Evolutionary conservation across 2,329 filamentous ascomycete species (phyloP).

Genomic region (Ustilaginoidea virens): DNA sequence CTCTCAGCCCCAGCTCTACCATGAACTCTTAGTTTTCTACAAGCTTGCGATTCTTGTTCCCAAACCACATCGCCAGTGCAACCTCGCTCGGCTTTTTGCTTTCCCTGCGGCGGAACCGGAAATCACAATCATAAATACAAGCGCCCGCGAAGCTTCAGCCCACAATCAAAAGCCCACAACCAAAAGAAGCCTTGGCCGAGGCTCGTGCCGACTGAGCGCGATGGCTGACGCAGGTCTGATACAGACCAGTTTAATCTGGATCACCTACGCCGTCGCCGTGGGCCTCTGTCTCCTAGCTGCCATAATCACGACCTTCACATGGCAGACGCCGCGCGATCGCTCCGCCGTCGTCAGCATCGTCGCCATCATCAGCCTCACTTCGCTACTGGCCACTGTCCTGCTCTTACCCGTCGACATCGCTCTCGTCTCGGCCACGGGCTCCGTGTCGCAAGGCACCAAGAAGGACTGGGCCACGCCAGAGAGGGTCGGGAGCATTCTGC

Average conservation of each 20-base stretch:
- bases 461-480: slow-evolving; percentile 90
- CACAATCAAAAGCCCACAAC: too few species aligned
- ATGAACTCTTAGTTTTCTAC: too few species aligned
- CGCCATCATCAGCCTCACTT: slow-evolving; percentile 73
- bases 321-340: slow-evolving; percentile 78
- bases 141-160: too few species aligned
- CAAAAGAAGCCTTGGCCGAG: neutral
- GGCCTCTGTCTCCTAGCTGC: slow-evolving; percentile 61
- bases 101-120: too few species aligned
- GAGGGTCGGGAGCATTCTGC: slow-evolving; percentile 60
- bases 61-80: too few species aligned
- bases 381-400: slow-evolving; percentile 80
- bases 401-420: slow-evolving; percentile 92
- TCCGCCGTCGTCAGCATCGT: slow-evolving; percentile 69
- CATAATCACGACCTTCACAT: slow-evolving; percentile 76
- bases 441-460: slow-evolving; percentile 60
- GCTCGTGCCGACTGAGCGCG: slow-evolving; percentile 5
- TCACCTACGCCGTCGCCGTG: slow-evolving; percentile 75
- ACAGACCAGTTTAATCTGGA: slow-evolving; percentile 86
- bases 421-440: slow-evolving; percentile 77
- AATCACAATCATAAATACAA: too few species aligned
- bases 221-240: slow-evolving; percentile 45
- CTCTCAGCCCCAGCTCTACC: too few species aligned
- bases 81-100: too few species aligned
- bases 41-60: too few species aligned